A percentile compares a stretch with the other conserved stretches of the same genome.
These are phyloP conservation scores for Phytopythium helicoides DNA, from an alignment of 352 stramenopile genomes.

Conservation along the genomic window DNA sequence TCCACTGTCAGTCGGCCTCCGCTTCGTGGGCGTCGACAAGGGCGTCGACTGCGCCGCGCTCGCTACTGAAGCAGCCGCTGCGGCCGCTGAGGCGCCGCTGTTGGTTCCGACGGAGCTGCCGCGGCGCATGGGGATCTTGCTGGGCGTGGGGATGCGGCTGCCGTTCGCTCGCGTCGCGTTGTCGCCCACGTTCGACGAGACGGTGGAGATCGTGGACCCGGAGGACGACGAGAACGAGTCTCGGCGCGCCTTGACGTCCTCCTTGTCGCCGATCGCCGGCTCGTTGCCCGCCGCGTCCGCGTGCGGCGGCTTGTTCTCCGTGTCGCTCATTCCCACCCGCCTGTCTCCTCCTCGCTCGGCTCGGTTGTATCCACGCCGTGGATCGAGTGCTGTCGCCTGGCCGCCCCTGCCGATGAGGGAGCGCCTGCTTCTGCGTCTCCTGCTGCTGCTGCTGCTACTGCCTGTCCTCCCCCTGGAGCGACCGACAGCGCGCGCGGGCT, in stretches of 20 bases:
- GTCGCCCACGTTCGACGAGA: constrained; percentile 11
- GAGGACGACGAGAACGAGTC: constrained; percentile 30
- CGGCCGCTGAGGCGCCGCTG: neutral
- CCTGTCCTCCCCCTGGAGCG: neutral
- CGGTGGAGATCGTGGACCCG: constrained; percentile 17
- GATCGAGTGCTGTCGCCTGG: neutral
- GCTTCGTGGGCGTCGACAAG: constrained; percentile 20
- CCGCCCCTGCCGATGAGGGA: constrained; percentile 6
- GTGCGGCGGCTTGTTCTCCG: constrained; percentile 3
- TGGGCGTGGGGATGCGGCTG: constrained; percentile 15
- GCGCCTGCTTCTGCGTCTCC: neutral
- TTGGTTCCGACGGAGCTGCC: constrained; percentile 6
- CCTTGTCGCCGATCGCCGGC: constrained; percentile 5
- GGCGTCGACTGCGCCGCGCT: neutral
- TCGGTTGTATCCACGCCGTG: neutral
- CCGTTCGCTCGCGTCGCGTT: constrained; percentile 2
- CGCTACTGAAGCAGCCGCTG: neutral
- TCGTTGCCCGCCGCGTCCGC: neutral
- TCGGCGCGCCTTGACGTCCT: constrained; percentile 22
- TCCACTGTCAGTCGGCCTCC: constrained; percentile 10
- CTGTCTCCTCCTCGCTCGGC: neutral
- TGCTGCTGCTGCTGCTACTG: neutral
- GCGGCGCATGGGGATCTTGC: constrained; percentile 9
- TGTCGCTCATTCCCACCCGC: constrained; percentile 3
- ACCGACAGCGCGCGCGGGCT: neutral